Percentiles rank a stretch among this genome's conserved stretches.
These are phyloP conservation scores for Chloromonas sp. DNA, from an alignment of 163 green algal genomes.

Conservation along the genomic window DNA sequence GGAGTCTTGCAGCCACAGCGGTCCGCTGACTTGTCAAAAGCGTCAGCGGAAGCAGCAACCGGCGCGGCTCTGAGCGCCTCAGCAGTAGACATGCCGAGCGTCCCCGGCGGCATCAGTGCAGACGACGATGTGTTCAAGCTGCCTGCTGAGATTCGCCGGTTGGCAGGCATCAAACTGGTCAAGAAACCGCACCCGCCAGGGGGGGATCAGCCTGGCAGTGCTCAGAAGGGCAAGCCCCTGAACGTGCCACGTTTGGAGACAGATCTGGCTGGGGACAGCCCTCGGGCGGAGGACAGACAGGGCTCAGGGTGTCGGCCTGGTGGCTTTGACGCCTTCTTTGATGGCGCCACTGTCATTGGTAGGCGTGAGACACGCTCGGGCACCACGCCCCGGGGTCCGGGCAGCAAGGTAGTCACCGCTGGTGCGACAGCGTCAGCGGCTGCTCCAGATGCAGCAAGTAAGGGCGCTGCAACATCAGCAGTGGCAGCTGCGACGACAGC, in stretches of 20 bases:
- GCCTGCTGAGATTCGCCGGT: slow-evolving; percentile 25
- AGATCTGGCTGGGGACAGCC: neutral
- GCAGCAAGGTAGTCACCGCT: neutral
- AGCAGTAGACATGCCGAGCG: no score
- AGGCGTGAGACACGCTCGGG: neutral
- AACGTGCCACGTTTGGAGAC: neutral
- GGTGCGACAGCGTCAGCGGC: no score
- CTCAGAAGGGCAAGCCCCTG: slow-evolving; percentile 1
- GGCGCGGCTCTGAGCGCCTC: no score
- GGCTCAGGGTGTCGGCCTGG: no score
- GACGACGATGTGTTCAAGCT: slow-evolving; percentile 22
- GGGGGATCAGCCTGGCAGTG: neutral
- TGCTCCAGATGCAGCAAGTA: neutral
- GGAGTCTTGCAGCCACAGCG: no score
- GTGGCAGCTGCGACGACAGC: neutral
- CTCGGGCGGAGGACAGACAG: neutral
- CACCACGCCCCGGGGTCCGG: neutral
- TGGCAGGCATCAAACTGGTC: slow-evolving; percentile 28
- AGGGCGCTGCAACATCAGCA: neutral
- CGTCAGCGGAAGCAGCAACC: no score
- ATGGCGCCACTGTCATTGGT: neutral
- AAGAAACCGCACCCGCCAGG: slow-evolving; percentile 16
- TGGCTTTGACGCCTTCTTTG: neutral
- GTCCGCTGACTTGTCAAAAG: no score
- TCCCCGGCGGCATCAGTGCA: no score